These are phyloP conservation scores for Phanerochaete sordida DNA, from an alignment of 768 basidiomycete genomes.

Conservation along the genomic window DNA sequence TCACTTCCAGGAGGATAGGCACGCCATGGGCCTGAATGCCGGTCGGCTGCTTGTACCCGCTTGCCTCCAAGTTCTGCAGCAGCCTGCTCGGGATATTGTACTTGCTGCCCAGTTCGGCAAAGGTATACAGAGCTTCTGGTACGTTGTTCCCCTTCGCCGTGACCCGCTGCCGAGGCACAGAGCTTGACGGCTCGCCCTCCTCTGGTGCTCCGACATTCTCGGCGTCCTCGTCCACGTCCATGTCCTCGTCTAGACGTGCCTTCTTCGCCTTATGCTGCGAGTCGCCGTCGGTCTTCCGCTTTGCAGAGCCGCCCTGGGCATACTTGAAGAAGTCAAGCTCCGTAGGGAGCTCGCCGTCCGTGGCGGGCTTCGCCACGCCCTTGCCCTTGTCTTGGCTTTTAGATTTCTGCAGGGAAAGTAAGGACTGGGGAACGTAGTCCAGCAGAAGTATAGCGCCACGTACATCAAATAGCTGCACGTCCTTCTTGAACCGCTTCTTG, in stretches of 20 bases:
- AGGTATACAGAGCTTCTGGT: slow-evolving; percentile 54
- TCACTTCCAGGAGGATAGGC: slow-evolving; percentile 76
- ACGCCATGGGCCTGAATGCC: slow-evolving; percentile 79
- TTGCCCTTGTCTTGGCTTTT: slow-evolving; percentile 22
- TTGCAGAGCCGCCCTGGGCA: slow-evolving; percentile 50
- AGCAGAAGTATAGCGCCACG: not conserved
- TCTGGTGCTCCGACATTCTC: slow-evolving; percentile 13
- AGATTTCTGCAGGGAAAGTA: slow-evolving; percentile 21
- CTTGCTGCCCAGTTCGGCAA: slow-evolving; percentile 54
- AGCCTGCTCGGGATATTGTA: slow-evolving; percentile 59
- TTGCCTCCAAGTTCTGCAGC: slow-evolving; percentile 57
- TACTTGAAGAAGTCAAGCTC: slow-evolving; percentile 95
- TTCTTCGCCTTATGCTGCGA: slow-evolving; percentile 25
- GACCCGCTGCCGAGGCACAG: slow-evolving; percentile 55
- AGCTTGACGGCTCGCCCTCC: slow-evolving; percentile 10
- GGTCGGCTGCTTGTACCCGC: slow-evolving; percentile 67
- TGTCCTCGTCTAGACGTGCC: slow-evolving; percentile 10
- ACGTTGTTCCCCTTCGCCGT: slow-evolving; percentile 70
- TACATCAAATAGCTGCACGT: slow-evolving; percentile 71
- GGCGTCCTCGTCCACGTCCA: slow-evolving; percentile 18
- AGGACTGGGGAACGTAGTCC: not conserved
- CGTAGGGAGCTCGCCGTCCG: slow-evolving; percentile 54
- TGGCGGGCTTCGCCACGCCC: slow-evolving; percentile 19
- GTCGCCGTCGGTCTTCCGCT: slow-evolving; percentile 43
- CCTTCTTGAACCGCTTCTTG: slow-evolving; percentile 67